A percentile compares a stretch with the other conserved stretches of the same genome.
These are phyloP conservation scores for Phallus indusiatus DNA, from an alignment of 768 basidiomycete genomes.

Conservation along the genomic window DNA sequence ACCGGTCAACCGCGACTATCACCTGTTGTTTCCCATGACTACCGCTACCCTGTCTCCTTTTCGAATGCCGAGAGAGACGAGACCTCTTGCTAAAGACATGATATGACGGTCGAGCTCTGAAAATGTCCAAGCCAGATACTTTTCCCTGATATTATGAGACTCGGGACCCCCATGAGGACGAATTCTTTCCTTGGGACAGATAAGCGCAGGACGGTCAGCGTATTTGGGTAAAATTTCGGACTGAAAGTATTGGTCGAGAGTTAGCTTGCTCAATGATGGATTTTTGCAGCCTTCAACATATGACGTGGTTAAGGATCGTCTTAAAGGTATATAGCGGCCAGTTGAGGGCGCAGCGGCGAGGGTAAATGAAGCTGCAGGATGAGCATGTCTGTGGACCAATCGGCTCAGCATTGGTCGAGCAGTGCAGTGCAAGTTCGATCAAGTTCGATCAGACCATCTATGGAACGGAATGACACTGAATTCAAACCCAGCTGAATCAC, in stretches of 20 bases:
- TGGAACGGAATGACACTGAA: too few species aligned
- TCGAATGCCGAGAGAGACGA: slow-evolving; percentile 57
- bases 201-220: slow-evolving; percentile 47
- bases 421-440: too few species aligned
- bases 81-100: slow-evolving; percentile 57
- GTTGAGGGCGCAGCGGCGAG: too few species aligned
- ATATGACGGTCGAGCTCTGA: slow-evolving; percentile 59
- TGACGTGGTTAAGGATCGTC: slow-evolving; percentile 8
- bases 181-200: slow-evolving; percentile 51
- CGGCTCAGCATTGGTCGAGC: too few species aligned
- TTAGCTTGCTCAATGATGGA: slow-evolving; percentile 5
- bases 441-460: too few species aligned
- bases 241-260: slow-evolving; percentile 32
- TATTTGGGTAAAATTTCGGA: slow-evolving; percentile 44
- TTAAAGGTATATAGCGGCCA: not conserved
- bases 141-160: slow-evolving; percentile 39
- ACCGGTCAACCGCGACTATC: slow-evolving; percentile 10
- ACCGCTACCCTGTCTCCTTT: slow-evolving; percentile 74
- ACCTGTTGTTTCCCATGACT: slow-evolving; percentile 84
- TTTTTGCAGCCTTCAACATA: slow-evolving; percentile 11
- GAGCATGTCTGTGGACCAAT: too few species aligned
- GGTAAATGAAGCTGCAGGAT: too few species aligned
- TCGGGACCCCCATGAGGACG: slow-evolving; percentile 52
- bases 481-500: too few species aligned
- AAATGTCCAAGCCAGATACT: slow-evolving; percentile 66